These are phyloP conservation scores for Suillus hirtellus DNA, from an alignment of 768 basidiomycete genomes.

Conservation along the genomic window DNA sequence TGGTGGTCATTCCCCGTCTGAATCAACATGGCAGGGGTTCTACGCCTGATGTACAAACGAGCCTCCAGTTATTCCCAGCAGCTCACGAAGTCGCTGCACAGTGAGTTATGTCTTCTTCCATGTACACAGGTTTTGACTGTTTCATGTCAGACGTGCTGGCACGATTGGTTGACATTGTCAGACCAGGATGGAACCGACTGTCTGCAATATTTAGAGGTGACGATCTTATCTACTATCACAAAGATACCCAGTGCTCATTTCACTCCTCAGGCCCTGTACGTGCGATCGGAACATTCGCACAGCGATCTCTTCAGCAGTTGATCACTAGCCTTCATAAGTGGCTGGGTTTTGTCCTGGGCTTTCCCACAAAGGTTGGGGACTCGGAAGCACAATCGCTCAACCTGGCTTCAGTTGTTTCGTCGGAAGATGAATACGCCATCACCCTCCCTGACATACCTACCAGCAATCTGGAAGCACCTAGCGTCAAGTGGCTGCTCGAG, in stretches of 20 bases:
- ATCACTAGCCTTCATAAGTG: background rate
- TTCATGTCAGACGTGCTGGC: background rate
- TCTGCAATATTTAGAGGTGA: background rate
- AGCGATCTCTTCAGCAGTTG: background rate
- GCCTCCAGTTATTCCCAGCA: background rate
- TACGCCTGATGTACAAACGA: background rate
- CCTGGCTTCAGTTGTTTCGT: too few species aligned
- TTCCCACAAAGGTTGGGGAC: background rate
- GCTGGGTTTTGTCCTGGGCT: background rate
- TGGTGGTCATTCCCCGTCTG: background rate
- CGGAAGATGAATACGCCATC: background rate
- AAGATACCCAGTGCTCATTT: background rate
- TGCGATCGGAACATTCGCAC: background rate
- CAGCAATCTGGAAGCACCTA: background rate
- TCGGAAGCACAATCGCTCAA: background rate
- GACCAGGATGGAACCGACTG: background rate
- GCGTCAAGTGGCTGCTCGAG: conserved; percentile 12
- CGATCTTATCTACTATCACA: background rate
- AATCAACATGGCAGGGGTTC: background rate
- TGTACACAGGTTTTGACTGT: background rate
- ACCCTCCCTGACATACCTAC: background rate
- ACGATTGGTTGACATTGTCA: background rate
- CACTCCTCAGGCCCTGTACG: background rate
- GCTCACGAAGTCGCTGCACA: background rate
- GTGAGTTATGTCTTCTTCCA: background rate